phyloP scores from a whole-genome alignment of 345 rosid genomes.

The Xanthoceras sorbifolium region DNA sequence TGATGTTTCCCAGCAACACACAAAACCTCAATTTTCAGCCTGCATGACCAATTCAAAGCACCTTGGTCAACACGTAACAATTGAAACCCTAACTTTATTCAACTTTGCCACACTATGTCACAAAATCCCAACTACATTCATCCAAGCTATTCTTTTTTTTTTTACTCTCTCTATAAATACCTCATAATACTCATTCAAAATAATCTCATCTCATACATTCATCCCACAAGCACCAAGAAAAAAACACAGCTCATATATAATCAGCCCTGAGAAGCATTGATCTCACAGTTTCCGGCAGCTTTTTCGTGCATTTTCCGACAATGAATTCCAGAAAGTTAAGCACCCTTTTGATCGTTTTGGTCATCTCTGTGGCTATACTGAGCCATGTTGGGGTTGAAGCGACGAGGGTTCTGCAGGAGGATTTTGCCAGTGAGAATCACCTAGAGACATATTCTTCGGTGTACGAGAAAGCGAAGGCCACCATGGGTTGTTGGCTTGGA shows the following conservation, averaged over 20 bases:
- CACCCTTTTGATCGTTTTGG: constrained; percentile 27
- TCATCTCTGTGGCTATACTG: constrained; percentile 26
- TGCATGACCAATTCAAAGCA: constrained; percentile 23
- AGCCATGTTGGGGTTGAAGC: constrained; percentile 42
- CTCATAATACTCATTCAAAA: neutral
- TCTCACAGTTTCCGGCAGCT: neutral
- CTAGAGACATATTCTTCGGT: constrained; percentile 20
- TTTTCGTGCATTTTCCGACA: neutral
- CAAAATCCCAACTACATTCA: neutral
- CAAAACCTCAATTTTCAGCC: constrained; percentile 1
- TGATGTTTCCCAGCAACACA: neutral
- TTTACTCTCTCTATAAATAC: constrained; percentile 22
- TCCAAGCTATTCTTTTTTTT: neutral
- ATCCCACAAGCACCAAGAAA: neutral
- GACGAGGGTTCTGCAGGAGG: constrained; percentile 37
- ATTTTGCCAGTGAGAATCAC: constrained; percentile 33
- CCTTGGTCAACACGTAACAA: constrained; percentile 32
- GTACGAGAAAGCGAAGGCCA: constrained; percentile 28
- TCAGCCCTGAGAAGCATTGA: neutral
- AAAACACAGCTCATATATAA: neutral
- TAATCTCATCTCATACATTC: neutral
- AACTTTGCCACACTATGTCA: neutral
- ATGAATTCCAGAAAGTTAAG: constrained; percentile 25
- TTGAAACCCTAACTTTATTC: neutral
- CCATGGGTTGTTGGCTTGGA: constrained; percentile 37